A percentile compares a stretch with the other conserved stretches of the same genome.
Evolutionary conservation across 2,329 filamentous ascomycete species (phyloP).

Genomic region (Pezicula radicicola): DNA sequence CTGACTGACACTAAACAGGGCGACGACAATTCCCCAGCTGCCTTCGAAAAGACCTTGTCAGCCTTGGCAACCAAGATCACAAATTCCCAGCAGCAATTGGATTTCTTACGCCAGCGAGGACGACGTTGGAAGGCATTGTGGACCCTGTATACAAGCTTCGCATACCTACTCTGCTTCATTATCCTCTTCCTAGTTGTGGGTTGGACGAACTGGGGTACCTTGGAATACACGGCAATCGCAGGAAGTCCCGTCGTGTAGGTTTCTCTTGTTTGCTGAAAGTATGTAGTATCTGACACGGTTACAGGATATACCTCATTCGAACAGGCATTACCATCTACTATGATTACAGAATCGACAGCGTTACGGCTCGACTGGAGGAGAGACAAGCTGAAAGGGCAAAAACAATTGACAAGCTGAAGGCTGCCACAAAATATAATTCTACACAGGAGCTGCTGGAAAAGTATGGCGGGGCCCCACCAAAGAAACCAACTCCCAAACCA

Average conservation of each 20-base stretch:
- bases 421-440: constrained; percentile 92
- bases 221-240: constrained; percentile 75
- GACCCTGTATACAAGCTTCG: constrained; percentile 88
- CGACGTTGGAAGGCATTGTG: constrained; percentile 80
- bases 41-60: constrained; percentile 89
- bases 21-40: constrained; percentile 78
- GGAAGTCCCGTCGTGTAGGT: constrained; percentile 75
- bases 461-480: constrained; percentile 62
- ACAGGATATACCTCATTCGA: constrained; percentile 77
- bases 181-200: constrained; percentile 84
- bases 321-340: constrained; percentile 67
- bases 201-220: constrained; percentile 70
- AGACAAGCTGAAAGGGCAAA: constrained; percentile 76
- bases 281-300: constrained; percentile 15
- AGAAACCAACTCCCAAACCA: constrained; percentile 9
- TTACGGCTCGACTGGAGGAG: constrained; percentile 67
- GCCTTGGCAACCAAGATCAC: constrained; percentile 80
- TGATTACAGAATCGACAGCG: constrained; percentile 73
- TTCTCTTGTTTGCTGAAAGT: not conserved
- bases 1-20: constrained; percentile 46
- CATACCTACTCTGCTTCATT: constrained; percentile 82
- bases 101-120: constrained; percentile 66
- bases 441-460: constrained; percentile 92
- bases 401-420: constrained; percentile 92
- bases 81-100: constrained; percentile 68